Evolutionary conservation across 140 eudicot species (phyloP), one percentile per base, ranked within the genome.

Genomic region (Oenanthe javanica): DNA sequence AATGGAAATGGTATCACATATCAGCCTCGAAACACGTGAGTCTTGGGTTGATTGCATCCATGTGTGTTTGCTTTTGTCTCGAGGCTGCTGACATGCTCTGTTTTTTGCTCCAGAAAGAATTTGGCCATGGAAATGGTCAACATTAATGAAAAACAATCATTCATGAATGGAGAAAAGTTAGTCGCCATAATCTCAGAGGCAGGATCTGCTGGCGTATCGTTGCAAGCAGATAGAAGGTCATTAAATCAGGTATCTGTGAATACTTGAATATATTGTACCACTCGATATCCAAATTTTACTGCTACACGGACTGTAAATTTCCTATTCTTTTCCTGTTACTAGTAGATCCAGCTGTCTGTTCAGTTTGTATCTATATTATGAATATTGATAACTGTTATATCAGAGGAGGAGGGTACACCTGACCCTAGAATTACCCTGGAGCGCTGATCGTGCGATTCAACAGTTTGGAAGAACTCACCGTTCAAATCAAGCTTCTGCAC

Each of bases 381-480:
- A 8, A 70, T 23, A 10, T 47, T 40, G 52, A 38, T 13, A 3
- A 4, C 59, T 38, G 71, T 71, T 70, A 72, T 81, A 75, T 79
- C 90, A 96, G 99, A 96, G 83, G 87, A 93, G 99, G 85, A 93
- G 99, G 86, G 98, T 96, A 57, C 99, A 96, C 83, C 38, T 96
- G 81, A 96, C 99, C 83, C 82, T 96, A 79, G 99, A 96, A 85
- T 85, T 96, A 72, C 99, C 99, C 40, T 96, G 99, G 99, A 93
- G 99, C 81, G 99, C 99, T 77, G 99, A 96, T 79, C 87, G 98
- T 81, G 99, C 99, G 66, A 96, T 96, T 83, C 99, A 96, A 88
- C 99, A 96, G 79, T 93, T 93, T 88, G 99, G 99, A 75, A 88
- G 99, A 88, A 96, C 99, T 78, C 98, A 96, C 69, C 91, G 99